Evolutionary conservation across 805 yeast genomes (phyloP), one percentile per base, ranked within the genome.

Genomic region (Myxozyma lipomycoides): DNA sequence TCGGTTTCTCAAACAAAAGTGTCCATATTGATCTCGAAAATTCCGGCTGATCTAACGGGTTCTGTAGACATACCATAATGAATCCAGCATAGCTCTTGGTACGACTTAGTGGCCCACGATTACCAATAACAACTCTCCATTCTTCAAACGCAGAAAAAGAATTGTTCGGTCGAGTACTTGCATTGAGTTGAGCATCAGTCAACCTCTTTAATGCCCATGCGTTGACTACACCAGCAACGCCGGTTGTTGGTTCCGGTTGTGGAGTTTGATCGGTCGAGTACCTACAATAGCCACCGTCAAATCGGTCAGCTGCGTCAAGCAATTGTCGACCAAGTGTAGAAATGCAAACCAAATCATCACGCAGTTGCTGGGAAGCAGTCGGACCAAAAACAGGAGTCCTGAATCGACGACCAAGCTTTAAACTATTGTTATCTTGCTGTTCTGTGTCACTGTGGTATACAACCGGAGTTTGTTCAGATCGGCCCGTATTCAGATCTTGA

Each of bases 31-130:
- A 22, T 9, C 22, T 10, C 17, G 18, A 2, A 19, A 26, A 15
- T 39, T 21, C 40, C 24, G 7, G 5, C 21, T 36, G n/a, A n/a
- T n/a, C n/a, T n/a, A n/a, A n/a, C 32, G 32, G 32, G 12, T 7
- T 12, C 12, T 28, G 32, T 28, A 28, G 32, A 10, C 42, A 39
- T 18, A 34, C 52, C 15, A 53, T 23, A 5, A 52, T 53, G 25
- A 46, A 53, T 3, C 58, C 58, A 3, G 58, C 55, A 35, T 46
- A 46, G 42, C 37, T 50, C 25, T 39, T 25, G 17, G 40, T 43
- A 7, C 52, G 52, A 30, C 37, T 40, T 15, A 36, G 34, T 15
- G 39, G 46, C 2, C 58, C 58, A 5, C 22, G 21, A 21, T 49
- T 53, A 3, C 30, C 39, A n/a, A 28, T 28, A 2, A 30, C 21